A percentile compares a stretch with the other conserved stretches of the same genome.
Evolutionary conservation across 345 rosid genomes (phyloP).

Genomic region (Brassica napus): Da-Ae NC_063442.1:3224501-3225000

Average conservation of each 20-base stretch:
- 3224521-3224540: neutral
- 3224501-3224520: neutral
- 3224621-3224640: neutral
- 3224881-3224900: neutral
- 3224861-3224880: neutral
- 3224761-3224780: neutral
- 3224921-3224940: slow-evolving; percentile 92
- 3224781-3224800: neutral
- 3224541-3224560: too few relatives aligned
- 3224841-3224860: neutral
- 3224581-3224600: neutral
- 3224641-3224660: neutral
- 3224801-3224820: neutral
- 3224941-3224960: slow-evolving; percentile 92
- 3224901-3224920: slow-evolving; percentile 39
- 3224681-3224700: neutral
- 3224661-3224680: slow-evolving; percentile 25
- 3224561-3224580: too few relatives aligned
- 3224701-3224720: slow-evolving; percentile 51
- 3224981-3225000: slow-evolving; percentile 95
- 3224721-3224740: neutral
- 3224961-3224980: slow-evolving; percentile 80
- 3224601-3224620: neutral
- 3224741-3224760: slow-evolving; percentile 51
- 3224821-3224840: slow-evolving; percentile 7